These are phyloP conservation scores for Aspergillus pseudotamarii DNA, from an alignment of 2,329 filamentous ascomycete species.

Conservation along the genomic window DNA sequence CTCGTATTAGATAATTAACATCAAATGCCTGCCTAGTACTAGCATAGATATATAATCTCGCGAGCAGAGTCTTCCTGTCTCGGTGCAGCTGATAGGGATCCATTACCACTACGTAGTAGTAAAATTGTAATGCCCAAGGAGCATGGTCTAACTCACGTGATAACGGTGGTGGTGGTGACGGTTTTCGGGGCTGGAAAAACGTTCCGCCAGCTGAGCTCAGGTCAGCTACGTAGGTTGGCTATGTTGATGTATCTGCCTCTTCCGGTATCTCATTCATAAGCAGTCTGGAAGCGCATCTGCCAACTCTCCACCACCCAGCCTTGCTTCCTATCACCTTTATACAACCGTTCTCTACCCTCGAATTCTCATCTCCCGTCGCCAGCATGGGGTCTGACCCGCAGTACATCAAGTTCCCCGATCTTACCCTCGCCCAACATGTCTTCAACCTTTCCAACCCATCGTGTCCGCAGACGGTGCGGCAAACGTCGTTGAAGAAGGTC, in stretches of 20 bases:
- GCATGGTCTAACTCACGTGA: background rate
- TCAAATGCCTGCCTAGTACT: background rate
- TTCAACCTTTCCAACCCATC: slow-evolving; percentile 68
- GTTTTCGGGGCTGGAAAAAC: slow-evolving; percentile 32
- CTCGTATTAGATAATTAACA: background rate
- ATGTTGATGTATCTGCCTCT: slow-evolving; percentile 26
- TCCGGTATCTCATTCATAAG: slow-evolving; percentile 15
- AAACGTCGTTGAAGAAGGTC: slow-evolving; percentile 61
- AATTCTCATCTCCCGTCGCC: slow-evolving; percentile 25
- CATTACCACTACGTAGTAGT: background rate
- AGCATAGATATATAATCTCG: background rate
- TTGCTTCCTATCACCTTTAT: slow-evolving; percentile 11
- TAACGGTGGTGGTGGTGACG: background rate
- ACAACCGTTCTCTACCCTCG: background rate
- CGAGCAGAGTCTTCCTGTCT: background rate
- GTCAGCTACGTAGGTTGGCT: slow-evolving; percentile 25
- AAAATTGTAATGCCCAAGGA: background rate
- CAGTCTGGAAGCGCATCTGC: slow-evolving; percentile 21
- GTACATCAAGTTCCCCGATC: slow-evolving; percentile 66
- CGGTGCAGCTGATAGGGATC: background rate
- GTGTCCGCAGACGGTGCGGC: slow-evolving; percentile 54
- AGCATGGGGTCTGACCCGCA: slow-evolving; percentile 66
- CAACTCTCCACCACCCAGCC: slow-evolving; percentile 17
- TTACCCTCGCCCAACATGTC: slow-evolving; percentile 67
- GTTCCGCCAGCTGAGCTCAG: slow-evolving; percentile 40